phyloP scores from a whole-genome alignment of 306 rosid species.

The Vigna angularis region DNA sequence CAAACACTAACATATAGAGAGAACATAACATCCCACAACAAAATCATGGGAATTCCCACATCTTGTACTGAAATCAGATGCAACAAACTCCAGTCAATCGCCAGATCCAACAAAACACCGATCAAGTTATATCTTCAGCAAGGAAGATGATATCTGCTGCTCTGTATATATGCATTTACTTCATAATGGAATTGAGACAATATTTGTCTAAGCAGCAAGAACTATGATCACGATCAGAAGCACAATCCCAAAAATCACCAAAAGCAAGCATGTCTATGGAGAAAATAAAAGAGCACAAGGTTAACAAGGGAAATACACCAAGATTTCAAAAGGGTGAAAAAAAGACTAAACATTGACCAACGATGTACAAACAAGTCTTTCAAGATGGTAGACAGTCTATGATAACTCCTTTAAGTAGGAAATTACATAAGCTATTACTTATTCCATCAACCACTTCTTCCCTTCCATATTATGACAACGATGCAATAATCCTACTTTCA shows the following conservation, averaged over 20 bases:
- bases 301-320: conserved; percentile 10
- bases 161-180: conserved; percentile 40
- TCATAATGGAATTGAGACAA: conserved; percentile 34
- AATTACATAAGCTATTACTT: conserved; percentile 8
- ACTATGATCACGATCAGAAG: conserved; percentile 90
- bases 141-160: conserved; percentile 39
- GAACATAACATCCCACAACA: conserved; percentile 43
- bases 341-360: conserved; percentile 1
- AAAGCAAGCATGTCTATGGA: conserved; percentile 80
- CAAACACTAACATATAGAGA: conserved; percentile 41
- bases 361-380: not conserved
- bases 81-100: conserved; percentile 43
- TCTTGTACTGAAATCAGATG: conserved; percentile 44
- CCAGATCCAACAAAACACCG: conserved; percentile 42
- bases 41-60: conserved; percentile 41
- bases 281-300: not conserved
- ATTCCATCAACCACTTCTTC: not conserved
- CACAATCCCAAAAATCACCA: conserved; percentile 96
- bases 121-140: conserved; percentile 45
- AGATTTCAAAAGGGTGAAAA: conserved; percentile 11
- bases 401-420: conserved; percentile 13
- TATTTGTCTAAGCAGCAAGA: conserved; percentile 73
- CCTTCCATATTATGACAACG: not conserved
- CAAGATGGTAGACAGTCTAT: conserved; percentile 29
- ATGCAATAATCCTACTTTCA: not conserved